These are phyloP conservation scores for Astrothelium subdiscretum DNA, from an alignment of 495 filamentous ascomycete genomes.

Conservation along the genomic window DNA sequence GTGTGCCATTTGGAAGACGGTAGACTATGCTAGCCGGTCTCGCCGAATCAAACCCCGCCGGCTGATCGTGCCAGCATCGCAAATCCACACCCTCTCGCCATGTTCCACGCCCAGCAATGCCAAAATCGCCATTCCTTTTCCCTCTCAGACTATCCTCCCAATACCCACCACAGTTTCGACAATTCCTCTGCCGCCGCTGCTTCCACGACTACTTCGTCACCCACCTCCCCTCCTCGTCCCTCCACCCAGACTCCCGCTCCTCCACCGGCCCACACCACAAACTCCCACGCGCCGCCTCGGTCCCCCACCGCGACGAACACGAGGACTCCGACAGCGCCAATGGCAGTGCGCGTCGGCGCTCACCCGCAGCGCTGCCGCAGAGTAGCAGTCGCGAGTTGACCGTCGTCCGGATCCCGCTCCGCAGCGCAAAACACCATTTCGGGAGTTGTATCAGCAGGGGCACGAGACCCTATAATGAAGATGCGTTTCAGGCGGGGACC, in stretches of 20 bases:
- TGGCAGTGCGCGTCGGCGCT: slow-evolving; percentile 19
- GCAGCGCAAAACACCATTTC: slow-evolving; percentile 92
- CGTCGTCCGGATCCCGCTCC: slow-evolving; percentile 93
- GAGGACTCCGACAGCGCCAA: not conserved
- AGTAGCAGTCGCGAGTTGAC: slow-evolving; percentile 61
- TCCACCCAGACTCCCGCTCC: slow-evolving; percentile 73
- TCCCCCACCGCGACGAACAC: slow-evolving; percentile 47
- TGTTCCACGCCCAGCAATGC: not conserved
- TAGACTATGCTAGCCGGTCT: too few species aligned
- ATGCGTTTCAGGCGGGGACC: slow-evolving; percentile 87
- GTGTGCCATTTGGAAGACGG: too few species aligned
- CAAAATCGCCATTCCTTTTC: not conserved
- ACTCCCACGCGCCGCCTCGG: slow-evolving; percentile 69
- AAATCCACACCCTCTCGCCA: not conserved
- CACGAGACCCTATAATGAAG: slow-evolving; percentile 78
- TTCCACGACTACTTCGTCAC: slow-evolving; percentile 98
- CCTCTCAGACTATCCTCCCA: not conserved
- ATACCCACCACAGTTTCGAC: slow-evolving; percentile 1
- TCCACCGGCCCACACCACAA: slow-evolving; percentile 59
- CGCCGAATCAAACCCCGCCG: too few species aligned
- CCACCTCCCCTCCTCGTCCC: slow-evolving; percentile 81
- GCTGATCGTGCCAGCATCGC: too few species aligned
- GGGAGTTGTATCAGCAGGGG: slow-evolving; percentile 70
- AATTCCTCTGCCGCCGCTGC: slow-evolving; percentile 31
- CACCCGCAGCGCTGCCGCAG: slow-evolving; percentile 20